Evolutionary conservation across 768 basidiomycete genomes (phyloP), one percentile per base, ranked within the genome.

Genomic region (Amylocystis lapponica): DNA sequence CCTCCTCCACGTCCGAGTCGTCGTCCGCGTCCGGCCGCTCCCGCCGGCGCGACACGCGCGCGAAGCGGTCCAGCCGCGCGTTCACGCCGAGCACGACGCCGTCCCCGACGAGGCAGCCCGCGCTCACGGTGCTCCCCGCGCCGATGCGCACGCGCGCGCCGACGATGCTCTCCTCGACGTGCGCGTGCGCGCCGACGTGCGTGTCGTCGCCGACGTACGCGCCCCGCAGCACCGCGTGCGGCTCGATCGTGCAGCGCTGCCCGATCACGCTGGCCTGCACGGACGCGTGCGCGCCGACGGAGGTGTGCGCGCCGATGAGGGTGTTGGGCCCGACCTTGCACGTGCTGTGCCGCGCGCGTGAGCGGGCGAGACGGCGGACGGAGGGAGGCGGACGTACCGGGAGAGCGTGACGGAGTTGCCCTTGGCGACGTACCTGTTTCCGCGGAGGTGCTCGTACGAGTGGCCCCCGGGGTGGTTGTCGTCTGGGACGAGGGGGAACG

Each of bases 401-500:
- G 92, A 85, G 17, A 98, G 76, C 22, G 75, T 57, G 46, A 96
- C 86, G 3, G 85, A 76, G 49, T 78, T 75, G 49, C 86, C 81
- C 52, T 81, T 79, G 16, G 92, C 80, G 48, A 94, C 76, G 58
- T 98, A 99, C 52, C 85, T 83, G 64, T 93, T 90, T 5, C 91
- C 92, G 22, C 86, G 78, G 27, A 84, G 75, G 56, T 93, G 82
- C 58, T 95, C 89, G 59, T 97, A 98, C 27, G 72, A 58, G 44
- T 86, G 81, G 5, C 83, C 83, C 12, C 83, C 77, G 2, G 91
- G 92, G 54, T 93, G 79, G 62, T 93, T 90, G 60, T 94, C 83
- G 59, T 97, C 96, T 8, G 95, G 95, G 4, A 93, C 92, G 8
- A 98, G 70, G 2, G 96, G 96, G 67, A 95, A 98, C 5, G 90